These are phyloP conservation scores for Anisodus tanguticus DNA, from an alignment of 257 asterid species.

Conservation along the genomic window DNA sequence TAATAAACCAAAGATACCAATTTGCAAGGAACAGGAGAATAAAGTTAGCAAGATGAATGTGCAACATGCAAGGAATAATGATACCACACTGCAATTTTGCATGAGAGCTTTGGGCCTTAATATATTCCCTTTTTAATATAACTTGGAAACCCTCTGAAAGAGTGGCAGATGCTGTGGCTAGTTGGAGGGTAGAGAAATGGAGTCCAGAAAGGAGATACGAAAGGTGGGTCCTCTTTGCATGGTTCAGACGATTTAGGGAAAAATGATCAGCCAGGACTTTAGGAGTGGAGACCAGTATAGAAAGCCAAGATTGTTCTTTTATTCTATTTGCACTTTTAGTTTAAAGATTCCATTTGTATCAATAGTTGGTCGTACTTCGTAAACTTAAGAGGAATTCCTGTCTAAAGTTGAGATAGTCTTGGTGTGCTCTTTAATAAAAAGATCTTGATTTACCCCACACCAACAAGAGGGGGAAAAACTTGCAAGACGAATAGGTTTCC, in stretches of 20 bases:
- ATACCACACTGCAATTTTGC: not conserved
- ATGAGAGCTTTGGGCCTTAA: not conserved
- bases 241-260: not conserved
- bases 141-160: conserved; percentile 1
- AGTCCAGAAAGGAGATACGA: not conserved
- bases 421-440: conserved; percentile 8
- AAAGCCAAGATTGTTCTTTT: not conserved
- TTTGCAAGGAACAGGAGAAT: conserved; percentile 16
- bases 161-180: not conserved
- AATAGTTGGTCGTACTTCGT: not conserved
- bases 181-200: conserved; percentile 10
- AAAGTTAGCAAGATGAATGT: conserved; percentile 12
- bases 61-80: not conserved
- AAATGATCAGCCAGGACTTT: conserved; percentile 10
- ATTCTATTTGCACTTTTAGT: not conserved
- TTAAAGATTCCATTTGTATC: conserved; percentile 16
- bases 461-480: not conserved
- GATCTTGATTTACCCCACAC: conserved; percentile 2
- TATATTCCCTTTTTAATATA: not conserved
- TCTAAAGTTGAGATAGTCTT: conserved; percentile 7
- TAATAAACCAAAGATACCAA: not conserved
- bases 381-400: not conserved
- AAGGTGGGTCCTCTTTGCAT: not conserved
- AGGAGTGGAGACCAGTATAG: conserved; percentile 5
- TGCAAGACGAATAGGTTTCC: conserved; percentile 8